Evolutionary conservation across 805 yeast species (phyloP).

Genomic region (Isabelozyma heimii): DNA sequence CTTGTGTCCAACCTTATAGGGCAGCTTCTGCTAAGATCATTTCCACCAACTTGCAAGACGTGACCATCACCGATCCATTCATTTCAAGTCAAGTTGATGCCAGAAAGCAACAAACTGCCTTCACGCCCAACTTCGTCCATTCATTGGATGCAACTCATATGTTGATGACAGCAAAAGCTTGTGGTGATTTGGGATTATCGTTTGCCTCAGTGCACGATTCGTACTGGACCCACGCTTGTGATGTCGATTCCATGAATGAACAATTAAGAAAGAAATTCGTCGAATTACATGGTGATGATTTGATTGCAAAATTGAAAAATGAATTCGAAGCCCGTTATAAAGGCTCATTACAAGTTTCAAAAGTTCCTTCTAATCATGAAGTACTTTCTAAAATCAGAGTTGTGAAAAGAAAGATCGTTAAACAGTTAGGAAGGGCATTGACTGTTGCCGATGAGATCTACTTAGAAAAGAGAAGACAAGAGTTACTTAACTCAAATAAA

Average conservation of each 20-base stretch:
- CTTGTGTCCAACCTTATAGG: conserved; percentile 97
- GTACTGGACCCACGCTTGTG: conserved; percentile 95
- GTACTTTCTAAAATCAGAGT: conserved; percentile 49
- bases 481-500: conserved; percentile 50
- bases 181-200: conserved; percentile 60
- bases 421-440: conserved; percentile 50
- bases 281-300: conserved; percentile 67
- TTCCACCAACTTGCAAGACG: conserved; percentile 81
- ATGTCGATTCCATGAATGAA: conserved; percentile 68
- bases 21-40: conserved; percentile 62
- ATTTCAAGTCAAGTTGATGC: conserved; percentile 78
- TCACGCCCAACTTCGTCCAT: conserved; percentile 94
- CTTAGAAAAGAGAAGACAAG: conserved; percentile 64
- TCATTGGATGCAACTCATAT: conserved; percentile 96
- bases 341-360: conserved; percentile 61
- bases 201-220: conserved; percentile 98
- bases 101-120: conserved; percentile 86
- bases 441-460: conserved; percentile 72
- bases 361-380: conserved; percentile 50
- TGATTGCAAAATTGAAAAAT: conserved; percentile 64
- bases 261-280: conserved; percentile 78
- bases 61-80: conserved; percentile 86
- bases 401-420: conserved; percentile 48
- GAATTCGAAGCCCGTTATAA: conserved; percentile 83
- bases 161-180: conserved; percentile 82